phyloP scores from a whole-genome alignment of 306 rosid species.

The Mimosa bimucronata region DNA sequence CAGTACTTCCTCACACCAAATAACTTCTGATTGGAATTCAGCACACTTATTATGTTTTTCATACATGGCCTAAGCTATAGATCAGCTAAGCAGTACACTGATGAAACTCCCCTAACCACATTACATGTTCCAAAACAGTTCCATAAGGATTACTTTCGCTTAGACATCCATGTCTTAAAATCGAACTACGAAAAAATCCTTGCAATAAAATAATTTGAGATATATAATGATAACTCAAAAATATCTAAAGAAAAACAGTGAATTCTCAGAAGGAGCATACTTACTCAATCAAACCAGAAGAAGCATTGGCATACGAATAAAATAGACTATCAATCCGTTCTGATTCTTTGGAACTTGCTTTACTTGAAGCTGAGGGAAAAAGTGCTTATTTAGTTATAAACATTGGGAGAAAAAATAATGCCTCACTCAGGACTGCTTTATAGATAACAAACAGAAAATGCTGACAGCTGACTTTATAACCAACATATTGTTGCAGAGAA shows the following conservation, averaged over 20 bases:
- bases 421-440: constrained; percentile 1
- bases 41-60: constrained; percentile 6
- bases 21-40: neutral
- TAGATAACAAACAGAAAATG: constrained; percentile 19
- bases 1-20: neutral
- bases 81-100: neutral
- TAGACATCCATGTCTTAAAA: constrained; percentile 14
- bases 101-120: constrained; percentile 32
- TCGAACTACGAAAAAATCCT: constrained; percentile 22
- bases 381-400: constrained; percentile 22
- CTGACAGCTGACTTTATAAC: constrained; percentile 23
- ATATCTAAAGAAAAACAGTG: constrained; percentile 13
- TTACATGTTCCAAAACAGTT: constrained; percentile 9
- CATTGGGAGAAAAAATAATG: neutral
- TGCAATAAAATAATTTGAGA: constrained; percentile 10
- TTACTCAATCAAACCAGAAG: constrained; percentile 93
- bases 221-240: neutral
- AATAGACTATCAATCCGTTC: constrained; percentile 82
- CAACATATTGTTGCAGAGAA: neutral
- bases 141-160: constrained; percentile 12
- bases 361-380: constrained; percentile 73
- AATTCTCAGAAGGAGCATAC: constrained; percentile 38
- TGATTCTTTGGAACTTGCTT: constrained; percentile 80
- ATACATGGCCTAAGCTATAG: constrained; percentile 5
- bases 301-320: constrained; percentile 70